Evolutionary conservation across 2,329 filamentous ascomycete genomes (phyloP).

Genomic region (Triangularia verruculosa): DNA sequence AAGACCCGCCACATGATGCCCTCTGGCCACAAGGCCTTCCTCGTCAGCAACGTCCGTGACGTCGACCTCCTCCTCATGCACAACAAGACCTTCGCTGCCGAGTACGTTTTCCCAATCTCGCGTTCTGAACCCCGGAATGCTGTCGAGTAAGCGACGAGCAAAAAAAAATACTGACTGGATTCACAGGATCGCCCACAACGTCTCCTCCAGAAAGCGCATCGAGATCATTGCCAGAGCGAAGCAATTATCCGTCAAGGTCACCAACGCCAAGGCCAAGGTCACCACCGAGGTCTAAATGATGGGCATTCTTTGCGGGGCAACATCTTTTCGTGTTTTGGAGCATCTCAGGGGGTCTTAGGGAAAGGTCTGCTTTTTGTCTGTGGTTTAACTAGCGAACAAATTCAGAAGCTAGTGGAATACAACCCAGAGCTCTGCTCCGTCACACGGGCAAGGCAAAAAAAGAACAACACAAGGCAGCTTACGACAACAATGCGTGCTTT

Average conservation of each 20-base stretch:
- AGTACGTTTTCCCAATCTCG: constrained; percentile 62
- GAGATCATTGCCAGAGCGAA: constrained; percentile 97
- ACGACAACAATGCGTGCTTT: neutral
- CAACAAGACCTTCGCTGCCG: constrained; percentile 98
- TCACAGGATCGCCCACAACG: constrained; percentile 88
- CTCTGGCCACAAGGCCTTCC: constrained; percentile 99
- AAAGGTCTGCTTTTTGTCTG: constrained; percentile 30
- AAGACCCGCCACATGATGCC: constrained; percentile 99
- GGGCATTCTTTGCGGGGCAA: constrained; percentile 22
- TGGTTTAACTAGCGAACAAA: constrained; percentile 28
- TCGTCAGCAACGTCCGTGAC: constrained; percentile 94
- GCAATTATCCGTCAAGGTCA: constrained; percentile 99
- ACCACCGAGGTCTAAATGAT: constrained; percentile 78
- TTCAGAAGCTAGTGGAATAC: constrained; percentile 29
- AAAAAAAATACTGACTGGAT: neutral
- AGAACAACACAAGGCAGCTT: neutral
- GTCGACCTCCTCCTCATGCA: constrained; percentile 99
- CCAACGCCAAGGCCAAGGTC: constrained; percentile 98
- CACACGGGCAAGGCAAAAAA: constrained; percentile 18
- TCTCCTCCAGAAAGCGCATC: constrained; percentile 97
- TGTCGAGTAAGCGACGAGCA: neutral
- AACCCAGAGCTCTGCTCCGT: constrained; percentile 28
- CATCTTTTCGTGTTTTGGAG: constrained; percentile 30
- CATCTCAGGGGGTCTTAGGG: constrained; percentile 31
- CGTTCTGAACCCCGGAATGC: constrained; percentile 7